Evolutionary conservation across 2,329 filamentous ascomycete species (phyloP), one percentile per base, ranked within the genome.

Genomic region (Cordyceps tenuipes): DNA sequence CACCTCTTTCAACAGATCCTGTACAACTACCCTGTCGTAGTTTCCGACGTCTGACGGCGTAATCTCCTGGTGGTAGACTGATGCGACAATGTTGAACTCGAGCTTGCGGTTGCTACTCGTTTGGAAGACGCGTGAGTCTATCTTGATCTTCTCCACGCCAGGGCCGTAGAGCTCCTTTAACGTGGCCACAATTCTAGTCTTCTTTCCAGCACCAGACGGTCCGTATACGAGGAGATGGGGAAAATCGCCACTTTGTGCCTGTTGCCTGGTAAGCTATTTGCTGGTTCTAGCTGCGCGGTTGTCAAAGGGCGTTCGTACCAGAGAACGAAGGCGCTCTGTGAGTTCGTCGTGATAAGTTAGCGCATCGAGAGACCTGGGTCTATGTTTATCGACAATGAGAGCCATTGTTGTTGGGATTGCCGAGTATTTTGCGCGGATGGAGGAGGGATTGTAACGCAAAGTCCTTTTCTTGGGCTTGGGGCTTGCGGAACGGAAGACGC

Each of bases 61-160:
- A 70, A 99, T 99, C 73, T 99, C 94, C 67, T 99, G 87, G 74
- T 99, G 94, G 76, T 99, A 99, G 64, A 97, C 86, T 0, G 93
- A 97, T 49, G 92, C 87, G 59, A 99, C 94, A 64, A 99, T 96
- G 77, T 97, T 99, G 83, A 99, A 99, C 76, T 99, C 94, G 68
- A 99, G 87, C 76, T 99, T 99, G 71, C 94, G 91, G 74, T 96
- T 97, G 70, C 88, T 89, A 23, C 86, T 92, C 1, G 94, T 97
- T 75, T 96, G 92, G 78, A 99, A 99, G 62, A 97, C 89, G 64
- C 94, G 89, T 13, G 91, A 90, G 71, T 99, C 94, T 75, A 99
- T 97, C 78, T 97, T 97, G 81, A 99, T 99, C 81, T 97, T 97
- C 71, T 99, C 95, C n/a, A 96, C 94, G 48, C 94, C 93, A 0